phyloP scores from a whole-genome alignment of 2,329 filamentous ascomycete species.

The Meredithiella fracta region DNA sequence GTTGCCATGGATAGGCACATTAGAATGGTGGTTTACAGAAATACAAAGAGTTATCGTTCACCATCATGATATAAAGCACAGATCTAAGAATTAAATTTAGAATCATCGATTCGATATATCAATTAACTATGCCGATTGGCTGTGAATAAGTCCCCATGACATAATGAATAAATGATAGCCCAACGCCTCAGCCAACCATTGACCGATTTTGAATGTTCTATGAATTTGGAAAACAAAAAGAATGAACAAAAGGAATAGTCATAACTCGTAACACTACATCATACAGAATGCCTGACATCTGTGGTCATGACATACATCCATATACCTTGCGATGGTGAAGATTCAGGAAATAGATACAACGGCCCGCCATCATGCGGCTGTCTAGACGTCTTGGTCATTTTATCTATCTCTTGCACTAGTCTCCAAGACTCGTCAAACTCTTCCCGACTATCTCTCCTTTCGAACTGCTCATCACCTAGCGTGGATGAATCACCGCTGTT shows the following conservation, averaged over 20 bases:
- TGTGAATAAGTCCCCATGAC: background rate
- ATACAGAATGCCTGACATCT: constrained; percentile 1
- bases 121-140: no score
- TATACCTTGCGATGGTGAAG: background rate
- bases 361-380: background rate
- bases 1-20: background rate
- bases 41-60: background rate
- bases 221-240: background rate
- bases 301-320: background rate
- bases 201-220: background rate
- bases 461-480: background rate
- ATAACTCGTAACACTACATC: background rate
- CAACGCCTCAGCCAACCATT: background rate
- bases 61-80: background rate
- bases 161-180: background rate
- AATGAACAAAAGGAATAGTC: background rate
- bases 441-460: background rate
- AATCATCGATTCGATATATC: no score
- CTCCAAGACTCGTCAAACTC: background rate
- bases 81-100: no score
- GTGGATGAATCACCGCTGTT: background rate
- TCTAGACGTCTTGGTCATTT: background rate
- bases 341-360: background rate
- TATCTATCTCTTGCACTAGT: background rate
- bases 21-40: background rate